A percentile compares a stretch with the other conserved stretches of the same genome.
Conservation (phyloP, 2,329 filamentous ascomycete species). For the Colletotrichum spinosum region DNA sequence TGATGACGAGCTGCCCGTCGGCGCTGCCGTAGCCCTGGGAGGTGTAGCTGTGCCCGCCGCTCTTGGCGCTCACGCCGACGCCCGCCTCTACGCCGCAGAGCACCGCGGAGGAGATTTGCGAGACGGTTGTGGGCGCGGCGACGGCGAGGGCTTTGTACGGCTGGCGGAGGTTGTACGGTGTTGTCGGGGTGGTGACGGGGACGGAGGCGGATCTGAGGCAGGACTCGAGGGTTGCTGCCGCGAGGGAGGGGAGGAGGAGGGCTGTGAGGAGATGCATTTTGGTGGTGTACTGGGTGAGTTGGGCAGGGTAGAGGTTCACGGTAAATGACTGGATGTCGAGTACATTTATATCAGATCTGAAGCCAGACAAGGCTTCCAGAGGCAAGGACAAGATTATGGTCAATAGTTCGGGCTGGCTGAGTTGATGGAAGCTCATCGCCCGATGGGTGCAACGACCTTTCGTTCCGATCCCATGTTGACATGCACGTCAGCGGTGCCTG, state of each 20-base stretch:
- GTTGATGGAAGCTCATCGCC: not conserved
- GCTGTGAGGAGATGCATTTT: constrained; percentile 2
- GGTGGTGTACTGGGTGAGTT: not conserved
- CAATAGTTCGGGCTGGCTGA: too few species aligned
- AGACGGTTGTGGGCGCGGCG: constrained; percentile 53
- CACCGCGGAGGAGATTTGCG: constrained; percentile 60
- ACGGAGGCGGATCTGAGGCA: constrained; percentile 43
- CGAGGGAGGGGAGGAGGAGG: not conserved
- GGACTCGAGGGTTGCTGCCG: constrained; percentile 4
- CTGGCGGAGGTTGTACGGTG: constrained; percentile 47
- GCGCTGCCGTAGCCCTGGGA: constrained; percentile 60
- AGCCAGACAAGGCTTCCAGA: too few species aligned
- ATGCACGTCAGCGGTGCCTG: not conserved
- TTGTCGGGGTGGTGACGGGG: constrained; percentile 36
- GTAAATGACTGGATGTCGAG: not conserved
- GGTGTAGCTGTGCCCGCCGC: constrained; percentile 64
- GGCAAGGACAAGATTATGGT: too few species aligned
- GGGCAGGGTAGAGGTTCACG: not conserved
- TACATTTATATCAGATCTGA: not conserved
- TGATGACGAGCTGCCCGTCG: constrained; percentile 60
- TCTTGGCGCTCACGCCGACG: constrained; percentile 61
- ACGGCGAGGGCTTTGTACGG: constrained; percentile 56
- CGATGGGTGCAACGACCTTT: not conserved
- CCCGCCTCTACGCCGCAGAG: constrained; percentile 54
- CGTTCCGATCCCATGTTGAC: not conserved